Conservation (phyloP, 257 asterid species). For the Cordia subcordata region DNA sequence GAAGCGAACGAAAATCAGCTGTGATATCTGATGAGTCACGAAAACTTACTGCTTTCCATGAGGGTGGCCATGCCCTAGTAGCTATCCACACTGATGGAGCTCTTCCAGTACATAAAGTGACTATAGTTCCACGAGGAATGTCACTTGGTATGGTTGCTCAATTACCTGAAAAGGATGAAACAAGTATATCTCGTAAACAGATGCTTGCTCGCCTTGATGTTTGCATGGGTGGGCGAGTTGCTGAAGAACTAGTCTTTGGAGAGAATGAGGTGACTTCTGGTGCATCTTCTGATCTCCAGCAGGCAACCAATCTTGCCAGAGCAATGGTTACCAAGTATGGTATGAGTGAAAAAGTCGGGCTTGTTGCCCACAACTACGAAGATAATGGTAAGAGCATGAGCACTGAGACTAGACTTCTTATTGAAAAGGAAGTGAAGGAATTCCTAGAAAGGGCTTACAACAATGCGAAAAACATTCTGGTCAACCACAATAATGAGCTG, state of each 20-base stretch:
- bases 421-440: slow-evolving; percentile 54
- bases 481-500: slow-evolving; percentile 42
- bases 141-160: slow-evolving; percentile 68
- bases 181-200: slow-evolving; percentile 55
- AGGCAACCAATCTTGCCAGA: slow-evolving; percentile 52
- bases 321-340: slow-evolving; percentile 64
- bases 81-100: slow-evolving; percentile 69
- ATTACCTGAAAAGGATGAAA: slow-evolving; percentile 56
- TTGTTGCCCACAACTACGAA: slow-evolving; percentile 50
- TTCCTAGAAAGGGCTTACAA: slow-evolving; percentile 40
- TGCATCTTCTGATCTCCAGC: slow-evolving; percentile 48
- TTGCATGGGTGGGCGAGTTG: slow-evolving; percentile 67
- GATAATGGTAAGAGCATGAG: slow-evolving; percentile 72
- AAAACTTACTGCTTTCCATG: slow-evolving; percentile 59
- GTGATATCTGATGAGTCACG: slow-evolving; percentile 57
- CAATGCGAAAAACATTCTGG: slow-evolving; percentile 48
- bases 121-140: slow-evolving; percentile 65
- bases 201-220: slow-evolving; percentile 65
- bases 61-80: slow-evolving; percentile 69
- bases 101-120: slow-evolving; percentile 59
- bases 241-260: slow-evolving; percentile 64
- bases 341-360: slow-evolving; percentile 59
- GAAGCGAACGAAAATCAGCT: slow-evolving; percentile 70
- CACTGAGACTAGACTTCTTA: slow-evolving; percentile 55
- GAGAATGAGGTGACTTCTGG: slow-evolving; percentile 66